phyloP scores from a whole-genome alignment of 2,329 filamentous ascomycete genomes.

The Cercospora canescens region DNA sequence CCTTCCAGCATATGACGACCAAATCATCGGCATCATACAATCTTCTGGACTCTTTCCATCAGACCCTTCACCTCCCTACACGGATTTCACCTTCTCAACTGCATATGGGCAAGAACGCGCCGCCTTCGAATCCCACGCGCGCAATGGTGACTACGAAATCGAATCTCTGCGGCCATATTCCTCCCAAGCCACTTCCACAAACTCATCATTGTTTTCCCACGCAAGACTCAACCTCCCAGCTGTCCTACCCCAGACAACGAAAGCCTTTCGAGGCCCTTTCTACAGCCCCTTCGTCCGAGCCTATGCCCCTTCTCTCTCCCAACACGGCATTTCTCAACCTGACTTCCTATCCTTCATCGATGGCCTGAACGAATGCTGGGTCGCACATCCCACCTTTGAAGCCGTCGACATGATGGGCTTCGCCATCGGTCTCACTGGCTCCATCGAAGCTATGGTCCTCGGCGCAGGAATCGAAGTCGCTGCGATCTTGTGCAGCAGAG shows the following conservation, averaged over 20 bases:
- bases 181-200: background rate
- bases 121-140: background rate
- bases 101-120: background rate
- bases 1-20: background rate
- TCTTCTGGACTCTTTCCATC: background rate
- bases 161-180: background rate
- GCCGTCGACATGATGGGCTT: conserved; percentile 25
- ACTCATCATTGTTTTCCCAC: too few species aligned
- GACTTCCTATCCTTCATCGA: conserved; percentile 33
- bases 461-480: conserved; percentile 25
- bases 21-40: background rate
- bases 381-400: conserved; percentile 31
- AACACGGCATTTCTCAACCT: conserved; percentile 5
- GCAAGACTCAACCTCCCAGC: background rate
- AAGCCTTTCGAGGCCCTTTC: conserved; percentile 8
- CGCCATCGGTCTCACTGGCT: conserved; percentile 22
- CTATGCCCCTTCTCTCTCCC: conserved; percentile 4
- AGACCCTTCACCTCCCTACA: background rate
- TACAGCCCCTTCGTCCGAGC: conserved; percentile 14
- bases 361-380: conserved; percentile 31
- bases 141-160: background rate
- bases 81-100: background rate
- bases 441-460: conserved; percentile 23
- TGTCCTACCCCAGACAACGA: conserved; percentile 10
- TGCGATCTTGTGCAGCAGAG: conserved; percentile 11